These are phyloP conservation scores for Trichosporon ovoides DNA, from an alignment of 1,284 basidiomycete genomes.

Conservation along the genomic window DNA sequence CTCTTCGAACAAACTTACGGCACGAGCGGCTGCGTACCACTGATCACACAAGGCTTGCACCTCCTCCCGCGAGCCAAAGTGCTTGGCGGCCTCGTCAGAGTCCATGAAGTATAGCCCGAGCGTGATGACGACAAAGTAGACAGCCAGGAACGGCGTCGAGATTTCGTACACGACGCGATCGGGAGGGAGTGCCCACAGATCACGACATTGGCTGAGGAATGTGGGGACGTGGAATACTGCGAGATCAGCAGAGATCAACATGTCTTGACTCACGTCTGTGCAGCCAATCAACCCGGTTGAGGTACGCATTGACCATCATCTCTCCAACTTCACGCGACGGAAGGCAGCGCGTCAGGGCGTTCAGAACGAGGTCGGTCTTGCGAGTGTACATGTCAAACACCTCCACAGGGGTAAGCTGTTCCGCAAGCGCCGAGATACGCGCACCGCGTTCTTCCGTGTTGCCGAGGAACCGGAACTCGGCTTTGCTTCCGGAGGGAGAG, in stretches of 20 bases:
- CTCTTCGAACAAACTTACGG: not conserved
- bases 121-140: slow-evolving; percentile 47
- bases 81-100: slow-evolving; percentile 32
- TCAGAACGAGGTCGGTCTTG: slow-evolving; percentile 43
- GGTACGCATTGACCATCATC: slow-evolving; percentile 43
- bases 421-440: slow-evolving; percentile 35
- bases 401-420: slow-evolving; percentile 43
- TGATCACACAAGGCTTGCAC: slow-evolving; percentile 39
- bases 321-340: slow-evolving; percentile 44
- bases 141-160: slow-evolving; percentile 43
- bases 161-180: slow-evolving; percentile 44
- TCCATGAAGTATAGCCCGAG: slow-evolving; percentile 50
- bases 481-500: not conserved
- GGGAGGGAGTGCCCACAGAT: slow-evolving; percentile 44
- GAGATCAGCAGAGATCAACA: not conserved
- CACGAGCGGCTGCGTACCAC: slow-evolving; percentile 42
- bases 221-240: slow-evolving; percentile 43
- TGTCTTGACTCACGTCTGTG: slow-evolving; percentile 44
- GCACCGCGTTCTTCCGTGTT: slow-evolving; percentile 29
- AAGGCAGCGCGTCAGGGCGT: slow-evolving; percentile 41
- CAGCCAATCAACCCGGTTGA: slow-evolving; percentile 49
- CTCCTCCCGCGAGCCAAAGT: slow-evolving; percentile 41
- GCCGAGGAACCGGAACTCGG: not conserved
- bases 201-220: slow-evolving; percentile 45
- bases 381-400: slow-evolving; percentile 44